Evolutionary conservation across 305 asterid species (phyloP), one percentile per base, ranked within the genome.

Genomic region (Rubia balearica): DNA sequence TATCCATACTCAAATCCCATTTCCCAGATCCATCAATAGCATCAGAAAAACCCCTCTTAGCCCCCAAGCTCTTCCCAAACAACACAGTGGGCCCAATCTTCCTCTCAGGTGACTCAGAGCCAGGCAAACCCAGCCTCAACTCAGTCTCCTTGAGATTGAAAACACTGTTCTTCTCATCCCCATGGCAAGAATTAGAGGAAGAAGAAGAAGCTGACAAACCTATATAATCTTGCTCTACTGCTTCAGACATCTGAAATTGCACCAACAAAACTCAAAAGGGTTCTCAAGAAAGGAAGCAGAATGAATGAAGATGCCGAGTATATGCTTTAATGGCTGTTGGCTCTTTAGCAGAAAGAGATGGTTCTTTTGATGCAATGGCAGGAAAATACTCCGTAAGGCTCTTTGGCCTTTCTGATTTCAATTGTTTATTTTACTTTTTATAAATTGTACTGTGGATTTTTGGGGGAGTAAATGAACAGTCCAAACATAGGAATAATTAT

Each of bases 111-210:
- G 85, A 83, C 65, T 85, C 87, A 0, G 89, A 85, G 68, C 97
- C 97, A 7, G 97, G 97, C 73, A 90, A 73, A 0, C 97, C 96
- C 56, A 90, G 96, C 83, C 94, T 87, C 66, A 90, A 82, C 77
- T 90, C 97, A 13, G 97, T 90, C 74, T 84, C 88, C 68, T 81
- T 83, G 2, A 88, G 85, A 80, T 83, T 83, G 17, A 82, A 61
- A 30, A 33, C 81, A 57, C 33, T 70, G 24, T 69, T 78, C 49
- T 68, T 71, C 76, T 79, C 78, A 27, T 51, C 64, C 30, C 55
- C 81, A 1, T 73, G 40, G 62, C 78, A 59, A 46, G 67, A 10
- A 21, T 42, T 55, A 38, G 72, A 55, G 55, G 81, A 73, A 24
- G 83, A 70, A 64, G 85, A 68, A 0, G 77, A 72, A 21, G 82